A percentile compares a stretch with the other conserved stretches of the same genome.
These are phyloP conservation scores for Chaetomium sp. DNA, from an alignment of 2,329 filamentous ascomycete genomes.

Conservation along the genomic window DNA sequence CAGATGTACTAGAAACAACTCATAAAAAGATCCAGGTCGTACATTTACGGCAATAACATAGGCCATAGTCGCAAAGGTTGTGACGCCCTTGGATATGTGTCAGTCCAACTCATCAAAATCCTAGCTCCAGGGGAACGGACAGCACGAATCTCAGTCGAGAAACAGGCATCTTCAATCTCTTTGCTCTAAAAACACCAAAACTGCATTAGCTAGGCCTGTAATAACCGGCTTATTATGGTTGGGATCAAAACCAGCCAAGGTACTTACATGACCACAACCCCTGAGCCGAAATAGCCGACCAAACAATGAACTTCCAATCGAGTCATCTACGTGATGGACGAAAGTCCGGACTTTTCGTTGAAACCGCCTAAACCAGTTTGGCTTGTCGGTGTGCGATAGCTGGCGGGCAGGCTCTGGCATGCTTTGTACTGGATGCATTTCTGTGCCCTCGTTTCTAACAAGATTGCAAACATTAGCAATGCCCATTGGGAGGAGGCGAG, in stretches of 20 bases:
- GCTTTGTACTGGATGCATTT: slow-evolving; percentile 8
- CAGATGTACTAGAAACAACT: background rate
- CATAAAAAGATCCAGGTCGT: slow-evolving; percentile 18
- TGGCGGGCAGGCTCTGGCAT: background rate
- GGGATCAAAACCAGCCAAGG: background rate
- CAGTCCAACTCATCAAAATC: background rate
- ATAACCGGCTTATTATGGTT: background rate
- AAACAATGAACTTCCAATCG: slow-evolving; percentile 32
- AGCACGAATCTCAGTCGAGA: slow-evolving; percentile 72
- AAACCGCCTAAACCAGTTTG: background rate
- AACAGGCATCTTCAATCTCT: slow-evolving; percentile 61
- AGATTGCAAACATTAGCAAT: background rate
- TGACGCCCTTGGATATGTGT: slow-evolving; percentile 46
- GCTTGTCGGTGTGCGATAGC: background rate
- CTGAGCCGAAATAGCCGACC: slow-evolving; percentile 60
- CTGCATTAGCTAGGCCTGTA: slow-evolving; percentile 12
- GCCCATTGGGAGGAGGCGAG: background rate
- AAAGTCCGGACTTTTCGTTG: background rate
- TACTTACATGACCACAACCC: slow-evolving; percentile 60
- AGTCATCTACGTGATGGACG: slow-evolving; percentile 4
- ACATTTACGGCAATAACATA: slow-evolving; percentile 76
- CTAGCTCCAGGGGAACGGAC: background rate
- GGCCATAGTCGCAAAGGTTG: slow-evolving; percentile 76
- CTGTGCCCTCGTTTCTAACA: slow-evolving; percentile 10
- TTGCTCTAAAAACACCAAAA: slow-evolving; percentile 33